These are phyloP conservation scores for Cercospora nicotianae DNA, from an alignment of 2,329 filamentous ascomycete genomes.

Conservation along the genomic window DNA sequence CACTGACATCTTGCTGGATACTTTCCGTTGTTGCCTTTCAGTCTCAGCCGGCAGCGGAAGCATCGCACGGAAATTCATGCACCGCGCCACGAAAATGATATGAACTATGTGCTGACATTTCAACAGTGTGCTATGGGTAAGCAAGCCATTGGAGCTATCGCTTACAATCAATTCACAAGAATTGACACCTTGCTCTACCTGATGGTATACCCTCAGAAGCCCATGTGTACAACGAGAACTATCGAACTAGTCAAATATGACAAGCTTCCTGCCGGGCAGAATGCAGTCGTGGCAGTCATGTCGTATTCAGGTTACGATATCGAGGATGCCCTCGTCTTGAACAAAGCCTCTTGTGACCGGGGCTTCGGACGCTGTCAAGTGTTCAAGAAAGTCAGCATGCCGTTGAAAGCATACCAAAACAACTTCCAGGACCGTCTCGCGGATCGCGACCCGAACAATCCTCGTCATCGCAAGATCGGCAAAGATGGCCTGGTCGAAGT, in stretches of 20 bases:
- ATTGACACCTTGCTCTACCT: slow-evolving; percentile 96
- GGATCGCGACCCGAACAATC: slow-evolving; percentile 54
- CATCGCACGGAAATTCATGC: too few relatives aligned
- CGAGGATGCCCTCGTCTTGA: slow-evolving; percentile 93
- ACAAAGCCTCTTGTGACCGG: slow-evolving; percentile 92
- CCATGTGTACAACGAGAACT: slow-evolving; percentile 95
- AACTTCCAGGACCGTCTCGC: slow-evolving; percentile 64
- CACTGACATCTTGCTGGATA: too few relatives aligned
- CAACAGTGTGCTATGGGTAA: slow-evolving; percentile 86
- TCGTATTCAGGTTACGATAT: slow-evolving; percentile 99
- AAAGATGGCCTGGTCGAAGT: slow-evolving; percentile 87
- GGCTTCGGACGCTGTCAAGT: slow-evolving; percentile 97
- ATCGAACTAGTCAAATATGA: slow-evolving; percentile 97
- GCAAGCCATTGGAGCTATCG: slow-evolving; percentile 97
- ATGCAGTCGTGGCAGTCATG: slow-evolving; percentile 98
- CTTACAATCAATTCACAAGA: slow-evolving; percentile 94
- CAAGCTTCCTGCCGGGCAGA: slow-evolving; percentile 93
- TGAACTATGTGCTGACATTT: background rate
- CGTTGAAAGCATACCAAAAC: slow-evolving; percentile 86
- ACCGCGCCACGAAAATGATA: too few relatives aligned
- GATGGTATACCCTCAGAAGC: slow-evolving; percentile 95
- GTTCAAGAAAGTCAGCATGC: slow-evolving; percentile 89
- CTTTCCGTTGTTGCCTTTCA: too few relatives aligned
- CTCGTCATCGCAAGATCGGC: slow-evolving; percentile 69
- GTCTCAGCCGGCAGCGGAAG: too few relatives aligned